Base-by-base conservation (phyloP, 2,329 filamentous ascomycete species). In the Hypoxylon sp. region DNA sequence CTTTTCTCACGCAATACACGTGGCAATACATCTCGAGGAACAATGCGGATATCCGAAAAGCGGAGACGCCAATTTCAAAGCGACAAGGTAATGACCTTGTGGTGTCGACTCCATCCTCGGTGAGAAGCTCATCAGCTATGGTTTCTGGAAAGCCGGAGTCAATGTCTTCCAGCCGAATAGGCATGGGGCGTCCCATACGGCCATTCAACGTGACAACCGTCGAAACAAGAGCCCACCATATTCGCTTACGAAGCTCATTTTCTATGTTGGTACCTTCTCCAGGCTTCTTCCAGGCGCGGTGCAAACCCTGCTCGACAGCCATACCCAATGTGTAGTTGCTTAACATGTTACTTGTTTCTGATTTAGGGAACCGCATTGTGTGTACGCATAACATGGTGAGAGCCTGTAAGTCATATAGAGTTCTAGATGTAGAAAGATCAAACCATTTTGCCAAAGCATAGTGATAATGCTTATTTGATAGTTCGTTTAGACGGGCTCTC, bases 401-500 rank as follows among this genome's bases (percentile, higher is more conserved):
- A 3, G 88, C 90, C 68, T 94, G 89, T 5, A 91, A 77, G 41
- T 89, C 83, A 34, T 83, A 75, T 9, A 91, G 71, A 0, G 82
- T 83, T 47, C 81, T 81, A 12, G 83, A 82, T 4, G 75, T 75
- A 9, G 83, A 71, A 3, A 95, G 73, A 36, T 89, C 76, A 55
- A 83, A 86, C 59, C 88, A 84, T 68, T 86, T 84, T 65, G 82
- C 83, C 32, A 92, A 71, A 1, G 86, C 80, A 65, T 86, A 93
- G 63, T 91, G 87, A 61, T 92, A 93, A 67, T 94, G 90, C 44
- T 82, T 81, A 69, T 91, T 89, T 3, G 88, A 89, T 40, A 86
- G 73, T 1, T 83, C 77, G 59, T 87, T 83, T 42, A 87, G 72
- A 27, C 78, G 75, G 5, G 74, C 73, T 52, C 81, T 78, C 50